Conservation (phyloP, 257 asterid species). For the Primulina eburnea region DNA sequence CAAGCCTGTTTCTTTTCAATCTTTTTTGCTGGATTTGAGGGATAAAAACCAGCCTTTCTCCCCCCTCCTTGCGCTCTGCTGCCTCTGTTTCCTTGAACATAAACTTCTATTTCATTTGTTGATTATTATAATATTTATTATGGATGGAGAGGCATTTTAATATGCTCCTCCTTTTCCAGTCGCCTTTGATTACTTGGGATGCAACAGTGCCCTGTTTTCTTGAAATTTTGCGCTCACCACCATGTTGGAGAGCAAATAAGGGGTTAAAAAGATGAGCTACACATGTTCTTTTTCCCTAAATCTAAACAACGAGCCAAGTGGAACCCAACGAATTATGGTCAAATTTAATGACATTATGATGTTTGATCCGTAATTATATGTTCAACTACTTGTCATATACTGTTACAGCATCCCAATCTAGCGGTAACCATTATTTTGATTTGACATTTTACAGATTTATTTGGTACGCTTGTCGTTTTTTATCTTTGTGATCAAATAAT, state of each 20-base stretch:
- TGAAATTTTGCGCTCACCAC: constrained; percentile 32
- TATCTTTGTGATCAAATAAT: constrained; percentile 29
- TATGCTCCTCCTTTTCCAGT: constrained; percentile 9
- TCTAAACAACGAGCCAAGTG: constrained; percentile 29
- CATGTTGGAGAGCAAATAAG: constrained; percentile 25
- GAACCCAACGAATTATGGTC: constrained; percentile 27
- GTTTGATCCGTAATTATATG: constrained; percentile 15
- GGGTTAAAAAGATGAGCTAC: constrained; percentile 8
- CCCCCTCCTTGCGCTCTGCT: background rate
- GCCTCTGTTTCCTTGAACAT: constrained; percentile 4
- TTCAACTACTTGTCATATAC: constrained; percentile 16
- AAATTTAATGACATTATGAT: background rate
- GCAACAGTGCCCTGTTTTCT: constrained; percentile 14
- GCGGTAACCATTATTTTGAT: constrained; percentile 24
- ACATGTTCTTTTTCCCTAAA: constrained; percentile 24
- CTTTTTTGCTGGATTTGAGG: background rate
- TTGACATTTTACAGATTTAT: constrained; percentile 36
- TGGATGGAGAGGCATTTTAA: constrained; percentile 9
- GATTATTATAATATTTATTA: background rate
- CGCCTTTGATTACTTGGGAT: constrained; percentile 21
- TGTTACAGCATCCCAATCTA: constrained; percentile 21
- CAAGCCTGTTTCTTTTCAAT: background rate
- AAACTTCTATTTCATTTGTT: background rate
- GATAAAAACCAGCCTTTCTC: background rate
- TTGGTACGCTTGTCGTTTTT: constrained; percentile 31